phyloP scores from a whole-genome alignment of 2,329 filamentous ascomycete species.

The Periconia sp. region DNA sequence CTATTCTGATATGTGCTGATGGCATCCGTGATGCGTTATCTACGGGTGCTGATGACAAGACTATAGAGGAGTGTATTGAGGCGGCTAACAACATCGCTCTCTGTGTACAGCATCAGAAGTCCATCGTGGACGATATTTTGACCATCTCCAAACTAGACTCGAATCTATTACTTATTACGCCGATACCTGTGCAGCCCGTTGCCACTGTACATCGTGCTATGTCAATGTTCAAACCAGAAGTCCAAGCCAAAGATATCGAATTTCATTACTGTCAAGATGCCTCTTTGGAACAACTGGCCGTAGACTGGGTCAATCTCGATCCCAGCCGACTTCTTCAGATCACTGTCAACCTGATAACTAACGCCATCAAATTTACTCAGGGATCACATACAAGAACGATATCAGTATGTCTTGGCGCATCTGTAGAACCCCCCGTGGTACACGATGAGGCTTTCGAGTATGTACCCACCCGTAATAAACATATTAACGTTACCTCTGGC shows the following conservation, averaged over 20 bases:
- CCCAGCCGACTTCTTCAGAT: conserved; percentile 48
- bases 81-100: conserved; percentile 45
- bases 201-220: conserved; percentile 37
- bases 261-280: conserved; percentile 35
- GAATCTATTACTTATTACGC: conserved; percentile 34
- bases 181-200: conserved; percentile 42
- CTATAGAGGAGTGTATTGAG: conserved; percentile 29
- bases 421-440: conserved; percentile 33
- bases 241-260: conserved; percentile 31
- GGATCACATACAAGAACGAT: conserved; percentile 37
- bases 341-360: conserved; percentile 47
- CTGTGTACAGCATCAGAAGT: conserved; percentile 39
- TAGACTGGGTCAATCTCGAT: conserved; percentile 47
- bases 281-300: conserved; percentile 33
- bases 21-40: conserved; percentile 30
- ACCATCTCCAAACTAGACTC: conserved; percentile 38
- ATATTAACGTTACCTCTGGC: conserved; percentile 18
- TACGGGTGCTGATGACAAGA: conserved; percentile 13
- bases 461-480: conserved; percentile 22
- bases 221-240: conserved; percentile 43
- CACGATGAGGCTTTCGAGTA: conserved; percentile 24
- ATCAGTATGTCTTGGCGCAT: conserved; percentile 41
- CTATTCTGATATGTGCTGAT: conserved; percentile 37
- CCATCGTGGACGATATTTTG: conserved; percentile 38
- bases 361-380: conserved; percentile 51